Evolutionary conservation across 2,329 filamentous ascomycete species (phyloP), one percentile per base, ranked within the genome.

Genomic region (Geosmithia flava): DNA sequence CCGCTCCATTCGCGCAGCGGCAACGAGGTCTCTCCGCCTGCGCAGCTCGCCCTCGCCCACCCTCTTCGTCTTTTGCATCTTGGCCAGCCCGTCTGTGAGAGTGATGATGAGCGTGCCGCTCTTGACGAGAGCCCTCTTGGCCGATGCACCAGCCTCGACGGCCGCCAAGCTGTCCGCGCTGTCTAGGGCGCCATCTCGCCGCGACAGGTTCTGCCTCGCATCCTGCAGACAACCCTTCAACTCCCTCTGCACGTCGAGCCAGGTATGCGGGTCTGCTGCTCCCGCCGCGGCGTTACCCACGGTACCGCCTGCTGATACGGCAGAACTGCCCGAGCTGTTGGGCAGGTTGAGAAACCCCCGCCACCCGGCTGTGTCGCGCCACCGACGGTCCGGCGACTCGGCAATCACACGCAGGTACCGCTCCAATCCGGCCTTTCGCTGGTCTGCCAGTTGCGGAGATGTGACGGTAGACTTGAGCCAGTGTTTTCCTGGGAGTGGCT

Each of bases 31-130:
- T 49, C 78, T 72, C 46, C 87, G 69, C 7, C 87, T 69, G 43
- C 85, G 71, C 33, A 90, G 65, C 67, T 93, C 87, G 16, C 87
- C 87, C 2, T 86, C 83, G 3, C 85, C 85, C 1, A 91, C 59
- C 52, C 76, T 57, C 46, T 68, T 70, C 2, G 61, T 59, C 33
- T 80, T 75, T 53, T 74, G 70, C 59, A 83, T 74, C 29, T 66
- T 64, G 51, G 69, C 69, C 51, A 91, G 61, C 0, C 84, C 86
- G 37, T 85, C 77, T 5, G 82, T 77, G 30, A 91, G 68, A 46
- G 74, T 76, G 1, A 68, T 69, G 3, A 90, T 67, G 48, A 87
- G 61, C 1, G 77, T 76, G 1, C 78, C 80, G 0, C 83, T 83
- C 55, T 81, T 80, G 29, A 90, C 74, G 10, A 93, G 71, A 39